Conservation (phyloP, 2,329 filamentous ascomycete species). For the Stylonectria norvegica region DNA sequence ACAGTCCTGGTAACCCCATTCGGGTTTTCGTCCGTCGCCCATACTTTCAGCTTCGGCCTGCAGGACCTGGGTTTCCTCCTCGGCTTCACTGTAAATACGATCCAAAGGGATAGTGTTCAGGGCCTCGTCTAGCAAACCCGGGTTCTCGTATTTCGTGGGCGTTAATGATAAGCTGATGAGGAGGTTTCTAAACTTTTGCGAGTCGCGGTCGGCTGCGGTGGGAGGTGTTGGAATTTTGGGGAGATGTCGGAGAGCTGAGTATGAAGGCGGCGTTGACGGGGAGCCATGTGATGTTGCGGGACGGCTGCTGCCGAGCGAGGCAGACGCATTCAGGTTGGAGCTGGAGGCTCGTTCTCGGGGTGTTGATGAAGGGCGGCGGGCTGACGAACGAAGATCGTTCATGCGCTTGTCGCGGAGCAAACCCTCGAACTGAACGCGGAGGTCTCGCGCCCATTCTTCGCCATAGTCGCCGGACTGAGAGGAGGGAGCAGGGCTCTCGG, state of each 20-base stretch:
- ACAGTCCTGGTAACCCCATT: slow-evolving; percentile 98
- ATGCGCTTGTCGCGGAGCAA: slow-evolving; percentile 82
- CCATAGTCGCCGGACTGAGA: slow-evolving; percentile 47
- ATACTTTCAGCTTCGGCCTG: slow-evolving; percentile 85
- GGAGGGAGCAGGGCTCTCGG: slow-evolving; percentile 29
- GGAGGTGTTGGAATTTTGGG: slow-evolving; percentile 69
- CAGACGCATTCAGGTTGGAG: slow-evolving; percentile 42
- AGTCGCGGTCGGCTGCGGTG: slow-evolving; percentile 57
- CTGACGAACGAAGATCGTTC: slow-evolving; percentile 61
- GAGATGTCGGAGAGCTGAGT: slow-evolving; percentile 48
- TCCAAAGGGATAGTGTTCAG: slow-evolving; percentile 82
- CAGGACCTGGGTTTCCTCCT: slow-evolving; percentile 87
- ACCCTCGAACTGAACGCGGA: slow-evolving; percentile 82
- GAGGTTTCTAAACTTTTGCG: slow-evolving; percentile 75
- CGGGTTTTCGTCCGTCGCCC: slow-evolving; percentile 72
- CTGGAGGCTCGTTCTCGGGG: slow-evolving; percentile 49
- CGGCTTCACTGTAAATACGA: slow-evolving; percentile 87
- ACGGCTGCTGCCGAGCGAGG: slow-evolving; percentile 39
- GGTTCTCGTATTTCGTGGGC: slow-evolving; percentile 93
- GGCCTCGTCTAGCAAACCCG: slow-evolving; percentile 88
- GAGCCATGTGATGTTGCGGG: slow-evolving; percentile 47
- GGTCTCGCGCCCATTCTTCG: slow-evolving; percentile 72
- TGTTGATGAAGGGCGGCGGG: slow-evolving; percentile 59
- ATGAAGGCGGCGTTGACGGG: slow-evolving; percentile 44
- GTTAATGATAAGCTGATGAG: slow-evolving; percentile 82